Conservation (phyloP, 2,329 filamentous ascomycete species). For the Diplodia intermedia region DNA sequence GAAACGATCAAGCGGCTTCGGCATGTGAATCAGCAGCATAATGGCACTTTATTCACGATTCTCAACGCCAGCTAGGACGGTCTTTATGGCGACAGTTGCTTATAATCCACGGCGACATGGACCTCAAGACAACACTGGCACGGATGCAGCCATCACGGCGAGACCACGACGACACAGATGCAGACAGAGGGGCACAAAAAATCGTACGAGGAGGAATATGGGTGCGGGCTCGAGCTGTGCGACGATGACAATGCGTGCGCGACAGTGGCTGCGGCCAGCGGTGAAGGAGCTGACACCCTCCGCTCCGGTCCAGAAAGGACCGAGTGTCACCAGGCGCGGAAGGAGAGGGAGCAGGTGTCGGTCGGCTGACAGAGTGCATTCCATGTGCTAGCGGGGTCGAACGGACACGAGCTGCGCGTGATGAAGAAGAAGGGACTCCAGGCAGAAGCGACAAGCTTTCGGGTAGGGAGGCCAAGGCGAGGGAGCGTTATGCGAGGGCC, state of each 20-base stretch:
- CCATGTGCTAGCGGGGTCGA: neutral
- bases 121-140: no score
- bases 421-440: neutral
- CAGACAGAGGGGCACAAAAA: no score
- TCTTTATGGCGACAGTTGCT: neutral
- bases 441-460: slow-evolving; percentile 12
- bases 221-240: neutral
- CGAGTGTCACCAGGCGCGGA: neutral
- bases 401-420: neutral
- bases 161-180: no score
- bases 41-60: neutral
- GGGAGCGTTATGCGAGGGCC: slow-evolving; percentile 3
- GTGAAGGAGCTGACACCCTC: neutral
- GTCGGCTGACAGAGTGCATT: slow-evolving; percentile 4
- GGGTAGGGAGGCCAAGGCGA: slow-evolving; percentile 4
- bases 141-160: no score
- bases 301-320: neutral
- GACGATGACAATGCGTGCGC: neutral
- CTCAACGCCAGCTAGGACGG: slow-evolving; percentile 3
- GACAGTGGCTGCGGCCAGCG: neutral
- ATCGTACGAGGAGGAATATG: no score
- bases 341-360: neutral
- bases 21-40: neutral
- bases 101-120: no score
- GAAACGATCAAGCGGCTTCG: neutral